These are phyloP conservation scores for Pestalotiopsis sp. DNA, from an alignment of 2,329 filamentous ascomycete species.

Conservation along the genomic window DNA sequence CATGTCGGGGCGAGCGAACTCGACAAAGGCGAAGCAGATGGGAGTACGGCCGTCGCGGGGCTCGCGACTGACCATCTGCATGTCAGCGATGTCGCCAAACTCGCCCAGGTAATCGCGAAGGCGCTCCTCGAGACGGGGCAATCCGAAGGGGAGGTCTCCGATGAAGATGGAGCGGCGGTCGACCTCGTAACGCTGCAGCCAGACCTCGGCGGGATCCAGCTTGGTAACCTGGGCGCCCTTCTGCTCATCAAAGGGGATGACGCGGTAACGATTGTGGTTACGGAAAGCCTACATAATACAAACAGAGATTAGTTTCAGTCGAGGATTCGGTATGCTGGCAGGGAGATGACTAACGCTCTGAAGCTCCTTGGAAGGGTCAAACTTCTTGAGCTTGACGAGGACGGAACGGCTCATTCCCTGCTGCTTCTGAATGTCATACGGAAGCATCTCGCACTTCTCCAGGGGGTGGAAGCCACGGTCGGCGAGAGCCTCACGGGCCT, in stretches of 20 bases:
- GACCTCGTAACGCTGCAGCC: slow-evolving; percentile 32
- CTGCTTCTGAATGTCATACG: slow-evolving; percentile 31
- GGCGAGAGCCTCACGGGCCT: slow-evolving; percentile 46
- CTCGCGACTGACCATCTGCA: slow-evolving; percentile 32
- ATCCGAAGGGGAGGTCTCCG: slow-evolving; percentile 29
- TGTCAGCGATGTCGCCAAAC: slow-evolving; percentile 29
- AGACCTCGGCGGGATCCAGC: slow-evolving; percentile 30
- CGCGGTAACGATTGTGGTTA: slow-evolving; percentile 31
- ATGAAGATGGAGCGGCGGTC: slow-evolving; percentile 38
- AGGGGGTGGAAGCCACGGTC: slow-evolving; percentile 44
- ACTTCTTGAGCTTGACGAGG: slow-evolving; percentile 52
- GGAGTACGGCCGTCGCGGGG: slow-evolving; percentile 10
- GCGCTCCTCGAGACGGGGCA: slow-evolving; percentile 25
- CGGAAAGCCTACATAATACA: slow-evolving; percentile 31
- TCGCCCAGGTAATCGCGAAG: slow-evolving; percentile 25
- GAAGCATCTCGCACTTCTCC: slow-evolving; percentile 38
- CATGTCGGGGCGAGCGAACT: slow-evolving; percentile 39
- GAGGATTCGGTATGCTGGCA: not conserved
- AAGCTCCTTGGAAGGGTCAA: slow-evolving; percentile 53
- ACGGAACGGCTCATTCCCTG: slow-evolving; percentile 40
- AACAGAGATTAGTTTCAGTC: not conserved
- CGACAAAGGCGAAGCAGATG: slow-evolving; percentile 38
- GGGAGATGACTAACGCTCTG: slow-evolving; percentile 40
- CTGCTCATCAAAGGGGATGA: slow-evolving; percentile 36
- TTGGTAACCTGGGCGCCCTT: slow-evolving; percentile 24